Evolutionary conservation across 257 asterid genomes (phyloP).

Genomic region (Nicotiana undulata): DNA sequence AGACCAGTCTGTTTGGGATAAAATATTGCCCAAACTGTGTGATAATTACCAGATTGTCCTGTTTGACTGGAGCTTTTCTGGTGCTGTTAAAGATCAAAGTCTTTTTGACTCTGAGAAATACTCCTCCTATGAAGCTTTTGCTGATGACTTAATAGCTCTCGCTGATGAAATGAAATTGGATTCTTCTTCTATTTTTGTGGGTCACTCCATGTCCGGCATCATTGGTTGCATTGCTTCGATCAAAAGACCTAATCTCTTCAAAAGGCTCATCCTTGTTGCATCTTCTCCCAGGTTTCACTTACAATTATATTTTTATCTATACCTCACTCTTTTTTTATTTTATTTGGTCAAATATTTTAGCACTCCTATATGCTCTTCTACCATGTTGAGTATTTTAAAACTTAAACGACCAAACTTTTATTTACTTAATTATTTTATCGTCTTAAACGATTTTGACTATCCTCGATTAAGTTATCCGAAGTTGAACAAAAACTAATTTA

Average conservation of each 20-base stretch:
- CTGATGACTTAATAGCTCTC: conserved; percentile 55
- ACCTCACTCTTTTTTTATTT: no score
- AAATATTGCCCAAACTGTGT: conserved; percentile 29
- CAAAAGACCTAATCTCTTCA: conserved; percentile 62
- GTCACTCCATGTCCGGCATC: conserved; percentile 93
- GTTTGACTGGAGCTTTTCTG: conserved; percentile 83
- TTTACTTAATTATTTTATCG: no score
- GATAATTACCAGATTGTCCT: conserved; percentile 30
- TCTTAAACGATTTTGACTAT: no score
- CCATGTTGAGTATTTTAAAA: no score
- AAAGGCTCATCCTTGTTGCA: conserved; percentile 50
- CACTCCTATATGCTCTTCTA: no score
- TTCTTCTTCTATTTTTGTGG: conserved; percentile 52
- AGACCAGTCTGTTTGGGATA: conserved; percentile 79
- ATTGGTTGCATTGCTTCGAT: conserved; percentile 82
- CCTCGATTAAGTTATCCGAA: not conserved
- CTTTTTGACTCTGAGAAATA: conserved; percentile 45
- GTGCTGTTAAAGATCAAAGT: conserved; percentile 40
- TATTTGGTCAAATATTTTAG: no score
- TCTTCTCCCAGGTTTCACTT: conserved; percentile 93
- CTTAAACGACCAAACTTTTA: no score
- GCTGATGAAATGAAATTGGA: conserved; percentile 57
- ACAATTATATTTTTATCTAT: no score
- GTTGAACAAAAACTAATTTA: no score
- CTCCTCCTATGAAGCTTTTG: conserved; percentile 54